phyloP scores from a whole-genome alignment of 495 filamentous ascomycete genomes.

The Tuber borchii region DNA sequence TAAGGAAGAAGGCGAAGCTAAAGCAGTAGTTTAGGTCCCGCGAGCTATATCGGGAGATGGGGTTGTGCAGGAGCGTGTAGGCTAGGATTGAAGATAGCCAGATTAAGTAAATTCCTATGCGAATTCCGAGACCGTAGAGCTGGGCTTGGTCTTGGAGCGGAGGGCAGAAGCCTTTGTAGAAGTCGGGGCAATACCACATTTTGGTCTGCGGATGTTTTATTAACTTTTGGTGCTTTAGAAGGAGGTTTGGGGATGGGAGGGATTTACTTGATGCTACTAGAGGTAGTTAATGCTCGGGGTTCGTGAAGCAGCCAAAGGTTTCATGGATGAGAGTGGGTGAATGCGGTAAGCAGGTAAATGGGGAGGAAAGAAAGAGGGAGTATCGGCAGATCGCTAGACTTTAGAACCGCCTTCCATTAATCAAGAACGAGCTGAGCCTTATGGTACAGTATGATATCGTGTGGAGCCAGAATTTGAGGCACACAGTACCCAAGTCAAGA shows the following conservation, averaged over 20 bases:
- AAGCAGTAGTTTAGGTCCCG: conserved; percentile 32
- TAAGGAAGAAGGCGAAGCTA: conserved; percentile 38
- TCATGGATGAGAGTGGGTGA: neutral
- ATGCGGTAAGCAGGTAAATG: neutral
- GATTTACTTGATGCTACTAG: neutral
- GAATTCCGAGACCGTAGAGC: conserved; percentile 43
- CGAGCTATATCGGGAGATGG: conserved; percentile 24
- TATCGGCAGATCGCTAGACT: neutral
- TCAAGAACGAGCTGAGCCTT: neutral
- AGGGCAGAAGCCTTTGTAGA: neutral
- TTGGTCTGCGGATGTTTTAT: neutral
- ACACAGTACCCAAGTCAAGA: neutral
- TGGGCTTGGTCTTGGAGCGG: neutral
- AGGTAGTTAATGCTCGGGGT: neutral
- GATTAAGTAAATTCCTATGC: conserved; percentile 45
- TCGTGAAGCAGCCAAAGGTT: neutral
- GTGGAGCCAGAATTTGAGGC: neutral
- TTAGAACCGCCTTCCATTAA: neutral
- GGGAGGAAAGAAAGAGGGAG: neutral
- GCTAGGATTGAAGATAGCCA: conserved; percentile 36
- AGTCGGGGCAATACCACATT: neutral
- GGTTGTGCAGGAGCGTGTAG: conserved; percentile 29
- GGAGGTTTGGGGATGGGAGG: neutral
- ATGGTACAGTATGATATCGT: neutral
- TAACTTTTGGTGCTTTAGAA: neutral